Conservation (phyloP, 2,329 filamentous ascomycete species). For the Aspergillus sergii region DNA sequence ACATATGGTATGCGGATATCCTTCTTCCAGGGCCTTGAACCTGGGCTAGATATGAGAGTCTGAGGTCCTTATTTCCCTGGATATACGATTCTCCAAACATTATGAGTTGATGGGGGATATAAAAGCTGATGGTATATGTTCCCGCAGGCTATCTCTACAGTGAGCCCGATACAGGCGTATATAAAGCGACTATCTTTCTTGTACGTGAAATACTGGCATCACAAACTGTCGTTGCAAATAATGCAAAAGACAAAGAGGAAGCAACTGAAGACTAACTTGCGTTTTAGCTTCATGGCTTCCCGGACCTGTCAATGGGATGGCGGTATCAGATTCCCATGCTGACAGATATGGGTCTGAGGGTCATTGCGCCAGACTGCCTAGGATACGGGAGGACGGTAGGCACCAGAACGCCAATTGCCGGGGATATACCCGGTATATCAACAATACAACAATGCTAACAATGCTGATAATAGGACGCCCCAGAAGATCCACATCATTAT, state of each 20-base stretch:
- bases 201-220: constrained; percentile 33
- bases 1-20: constrained; percentile 60
- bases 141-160: constrained; percentile 55
- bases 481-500: constrained; percentile 65
- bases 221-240: too few species aligned
- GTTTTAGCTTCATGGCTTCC: constrained; percentile 72
- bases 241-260: neutral
- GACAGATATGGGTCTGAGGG: constrained; percentile 70
- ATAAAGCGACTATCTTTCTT: constrained; percentile 57
- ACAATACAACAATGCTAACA: constrained; percentile 26
- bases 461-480: constrained; percentile 55
- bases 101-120: neutral
- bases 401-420: neutral
- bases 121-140: constrained; percentile 13
- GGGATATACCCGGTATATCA: neutral
- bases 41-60: neutral
- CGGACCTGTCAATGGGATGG: constrained; percentile 84
- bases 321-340: constrained; percentile 83
- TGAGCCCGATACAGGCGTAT: constrained; percentile 45
- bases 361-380: constrained; percentile 83
- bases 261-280: neutral
- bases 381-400: constrained; percentile 77
- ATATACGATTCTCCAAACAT: neutral
- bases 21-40: neutral
- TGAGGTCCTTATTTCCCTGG: neutral